These are phyloP conservation scores for Vaccinium darrowii DNA, from an alignment of 148 eudicot species.

Conservation along the genomic window DNA sequence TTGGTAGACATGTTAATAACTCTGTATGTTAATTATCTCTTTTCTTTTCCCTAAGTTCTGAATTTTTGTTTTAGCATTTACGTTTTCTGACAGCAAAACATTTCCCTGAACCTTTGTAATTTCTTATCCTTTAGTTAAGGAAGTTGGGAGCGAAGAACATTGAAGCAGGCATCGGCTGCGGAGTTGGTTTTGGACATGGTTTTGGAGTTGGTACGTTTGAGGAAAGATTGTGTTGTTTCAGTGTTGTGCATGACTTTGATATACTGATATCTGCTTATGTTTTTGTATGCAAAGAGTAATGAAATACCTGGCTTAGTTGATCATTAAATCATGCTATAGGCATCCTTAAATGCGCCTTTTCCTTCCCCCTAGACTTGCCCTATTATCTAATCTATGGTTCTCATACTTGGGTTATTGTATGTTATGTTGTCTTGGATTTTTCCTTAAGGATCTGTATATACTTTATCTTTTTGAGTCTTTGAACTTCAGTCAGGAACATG, in stretches of 20 bases:
- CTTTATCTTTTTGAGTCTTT: neutral
- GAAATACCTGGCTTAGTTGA: neutral
- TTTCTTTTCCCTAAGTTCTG: neutral
- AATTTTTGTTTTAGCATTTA: neutral
- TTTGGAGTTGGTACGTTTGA: slow-evolving; percentile 84
- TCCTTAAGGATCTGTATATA: neutral
- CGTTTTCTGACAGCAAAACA: neutral
- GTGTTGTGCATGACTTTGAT: neutral
- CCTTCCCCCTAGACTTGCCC: neutral
- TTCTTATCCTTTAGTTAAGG: slow-evolving; percentile 49
- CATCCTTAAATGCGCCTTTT: neutral
- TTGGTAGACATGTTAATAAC: slow-evolving; percentile 65
- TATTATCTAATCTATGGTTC: neutral
- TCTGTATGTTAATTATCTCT: slow-evolving; percentile 51
- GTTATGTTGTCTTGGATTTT: neutral
- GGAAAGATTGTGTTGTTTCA: slow-evolving; percentile 8
- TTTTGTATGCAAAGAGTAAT: neutral
- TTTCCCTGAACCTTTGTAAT: neutral
- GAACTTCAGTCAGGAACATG: neutral
- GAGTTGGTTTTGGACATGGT: slow-evolving; percentile 98
- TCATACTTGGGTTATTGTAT: neutral
- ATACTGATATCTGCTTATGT: neutral
- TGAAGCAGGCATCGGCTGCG: slow-evolving; percentile 92
- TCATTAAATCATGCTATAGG: slow-evolving; percentile 6
- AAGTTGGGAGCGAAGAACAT: slow-evolving; percentile 81